These are phyloP conservation scores for Microsporum canis DNA, from an alignment of 2,329 filamentous ascomycete species.

Conservation along the genomic window DNA sequence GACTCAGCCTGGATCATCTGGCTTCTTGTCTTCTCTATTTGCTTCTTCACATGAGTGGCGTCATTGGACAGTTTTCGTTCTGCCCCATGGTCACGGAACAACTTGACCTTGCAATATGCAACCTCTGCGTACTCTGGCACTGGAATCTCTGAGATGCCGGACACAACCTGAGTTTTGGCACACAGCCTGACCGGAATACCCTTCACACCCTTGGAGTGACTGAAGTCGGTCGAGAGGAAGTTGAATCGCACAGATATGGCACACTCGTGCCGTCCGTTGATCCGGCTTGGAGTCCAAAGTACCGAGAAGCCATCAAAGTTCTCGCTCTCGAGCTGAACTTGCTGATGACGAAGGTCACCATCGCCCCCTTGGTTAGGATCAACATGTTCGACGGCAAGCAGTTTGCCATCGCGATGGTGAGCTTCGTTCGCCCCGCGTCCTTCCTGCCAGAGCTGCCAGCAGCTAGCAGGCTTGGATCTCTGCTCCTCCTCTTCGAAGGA, in stretches of 20 bases:
- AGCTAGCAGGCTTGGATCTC: slow-evolving; percentile 65
- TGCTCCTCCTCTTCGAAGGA: slow-evolving; percentile 97
- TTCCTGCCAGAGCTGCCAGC: slow-evolving; percentile 94
- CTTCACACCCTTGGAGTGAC: slow-evolving; percentile 96
- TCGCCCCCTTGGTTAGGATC: slow-evolving; percentile 46
- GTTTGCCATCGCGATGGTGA: slow-evolving; percentile 79
- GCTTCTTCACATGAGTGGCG: slow-evolving; percentile 87
- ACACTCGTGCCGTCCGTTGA: slow-evolving; percentile 59
- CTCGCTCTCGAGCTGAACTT: slow-evolving; percentile 61
- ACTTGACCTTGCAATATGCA: slow-evolving; percentile 91
- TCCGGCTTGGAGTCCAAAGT: slow-evolving; percentile 63
- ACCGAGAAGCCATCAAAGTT: slow-evolving; percentile 94
- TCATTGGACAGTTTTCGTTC: slow-evolving; percentile 94
- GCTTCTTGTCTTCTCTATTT: slow-evolving; percentile 90
- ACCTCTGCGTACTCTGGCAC: slow-evolving; percentile 33
- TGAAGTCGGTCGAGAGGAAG: slow-evolving; percentile 96
- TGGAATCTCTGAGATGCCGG: slow-evolving; percentile 4
- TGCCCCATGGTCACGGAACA: slow-evolving; percentile 91
- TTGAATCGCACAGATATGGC: slow-evolving; percentile 91
- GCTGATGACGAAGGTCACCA: slow-evolving; percentile 49
- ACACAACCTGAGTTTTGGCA: slow-evolving; percentile 63
- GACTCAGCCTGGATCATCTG: slow-evolving; percentile 65
- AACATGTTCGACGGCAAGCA: slow-evolving; percentile 88
- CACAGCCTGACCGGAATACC: slow-evolving; percentile 90
- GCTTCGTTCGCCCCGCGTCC: slow-evolving; percentile 91